These are phyloP conservation scores for Nigrospora osmanthi DNA, from an alignment of 2,329 filamentous ascomycete genomes.

Conservation along the genomic window DNA sequence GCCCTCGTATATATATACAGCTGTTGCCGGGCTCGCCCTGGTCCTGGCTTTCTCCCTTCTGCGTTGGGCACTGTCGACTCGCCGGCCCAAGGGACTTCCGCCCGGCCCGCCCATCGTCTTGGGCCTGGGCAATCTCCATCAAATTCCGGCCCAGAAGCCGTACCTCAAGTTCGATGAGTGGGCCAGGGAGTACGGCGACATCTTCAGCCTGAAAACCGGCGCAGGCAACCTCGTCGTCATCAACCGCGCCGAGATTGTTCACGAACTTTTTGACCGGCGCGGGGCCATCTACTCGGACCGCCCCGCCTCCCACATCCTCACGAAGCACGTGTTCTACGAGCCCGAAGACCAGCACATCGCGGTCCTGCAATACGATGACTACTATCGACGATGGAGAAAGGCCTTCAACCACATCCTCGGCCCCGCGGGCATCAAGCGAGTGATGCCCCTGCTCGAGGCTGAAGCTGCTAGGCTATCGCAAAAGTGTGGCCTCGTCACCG, in stretches of 20 bases:
- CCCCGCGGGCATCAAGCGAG: not conserved
- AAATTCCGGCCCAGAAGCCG: too few relatives aligned
- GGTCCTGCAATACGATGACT: constrained; percentile 3
- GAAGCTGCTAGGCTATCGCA: constrained; percentile 2
- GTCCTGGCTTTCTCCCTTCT: too few relatives aligned
- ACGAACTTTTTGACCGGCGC: constrained; percentile 3
- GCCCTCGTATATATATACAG: too few relatives aligned
- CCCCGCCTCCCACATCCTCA: constrained; percentile 2
- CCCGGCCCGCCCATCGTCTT: too few relatives aligned
- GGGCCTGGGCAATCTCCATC: too few relatives aligned
- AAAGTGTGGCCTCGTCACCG: not conserved
- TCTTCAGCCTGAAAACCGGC: constrained; percentile 1
- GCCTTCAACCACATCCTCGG: constrained; percentile 2
- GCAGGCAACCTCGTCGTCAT: constrained; percentile 2
- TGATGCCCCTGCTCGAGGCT: constrained; percentile 3
- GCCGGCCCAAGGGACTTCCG: too few relatives aligned
- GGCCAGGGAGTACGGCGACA: constrained; percentile 2
- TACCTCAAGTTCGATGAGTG: too few relatives aligned
- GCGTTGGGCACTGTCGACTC: too few relatives aligned
- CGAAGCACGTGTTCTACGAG: not conserved
- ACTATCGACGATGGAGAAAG: constrained; percentile 4
- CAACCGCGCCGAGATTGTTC: not conserved
- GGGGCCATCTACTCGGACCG: constrained; percentile 3
- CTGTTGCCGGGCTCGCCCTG: too few relatives aligned
- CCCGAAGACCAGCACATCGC: constrained; percentile 2